Conservation (phyloP, 2,329 filamentous ascomycete species). For the Claviceps africana region DNA sequence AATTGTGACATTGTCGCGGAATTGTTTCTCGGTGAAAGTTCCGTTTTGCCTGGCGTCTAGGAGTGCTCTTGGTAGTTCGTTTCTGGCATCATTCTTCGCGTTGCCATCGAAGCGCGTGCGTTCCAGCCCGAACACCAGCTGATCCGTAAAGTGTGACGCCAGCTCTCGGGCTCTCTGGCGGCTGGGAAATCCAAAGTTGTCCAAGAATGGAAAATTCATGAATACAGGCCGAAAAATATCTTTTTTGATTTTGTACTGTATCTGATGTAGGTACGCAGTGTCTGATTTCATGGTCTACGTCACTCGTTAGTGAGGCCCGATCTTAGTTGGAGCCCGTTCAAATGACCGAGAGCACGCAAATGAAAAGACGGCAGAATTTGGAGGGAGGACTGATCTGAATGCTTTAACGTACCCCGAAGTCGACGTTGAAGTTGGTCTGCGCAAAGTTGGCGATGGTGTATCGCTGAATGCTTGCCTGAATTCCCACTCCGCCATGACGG, state of each 20-base stretch:
- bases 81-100: neutral
- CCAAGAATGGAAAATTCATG: constrained; percentile 20
- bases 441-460: constrained; percentile 23
- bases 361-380: too few relatives aligned
- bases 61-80: constrained; percentile 10
- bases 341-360: too few relatives aligned
- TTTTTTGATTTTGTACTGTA: constrained; percentile 16
- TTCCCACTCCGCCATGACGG: constrained; percentile 10
- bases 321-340: neutral
- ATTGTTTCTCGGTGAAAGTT: constrained; percentile 20
- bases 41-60: constrained; percentile 12
- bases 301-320: neutral
- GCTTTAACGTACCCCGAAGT: constrained; percentile 11
- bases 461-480: constrained; percentile 21
- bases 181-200: constrained; percentile 14
- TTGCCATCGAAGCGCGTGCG: constrained; percentile 6
- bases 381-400: too few relatives aligned
- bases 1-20: constrained; percentile 26
- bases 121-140: constrained; percentile 10
- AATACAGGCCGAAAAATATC: constrained; percentile 21
- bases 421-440: constrained; percentile 16
- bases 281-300: constrained; percentile 12
- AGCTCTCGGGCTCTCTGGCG: constrained; percentile 13
- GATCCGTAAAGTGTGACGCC: constrained; percentile 13
- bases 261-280: constrained; percentile 11